Conservation (phyloP, 352 stramenopile genomes). For the Globisporangium megalacanthum region DNA sequence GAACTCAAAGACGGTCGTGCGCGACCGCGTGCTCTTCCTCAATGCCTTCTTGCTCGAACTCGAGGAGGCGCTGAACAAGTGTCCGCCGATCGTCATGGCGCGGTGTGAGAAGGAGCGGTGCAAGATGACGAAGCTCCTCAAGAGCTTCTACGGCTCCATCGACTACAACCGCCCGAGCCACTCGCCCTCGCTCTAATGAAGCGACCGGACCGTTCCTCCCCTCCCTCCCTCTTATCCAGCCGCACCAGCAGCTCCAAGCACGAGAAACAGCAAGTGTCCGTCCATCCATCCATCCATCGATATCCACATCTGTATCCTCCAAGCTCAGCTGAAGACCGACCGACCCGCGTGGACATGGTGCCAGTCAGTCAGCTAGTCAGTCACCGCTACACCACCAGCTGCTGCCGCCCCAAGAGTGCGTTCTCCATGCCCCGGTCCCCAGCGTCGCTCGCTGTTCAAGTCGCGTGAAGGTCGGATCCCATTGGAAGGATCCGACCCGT, state of each 20-base stretch:
- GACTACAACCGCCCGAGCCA: slow-evolving; percentile 32
- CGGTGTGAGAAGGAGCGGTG: slow-evolving; percentile 77
- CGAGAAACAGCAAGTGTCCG: background rate
- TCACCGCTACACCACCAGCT: background rate
- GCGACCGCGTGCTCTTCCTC: slow-evolving; percentile 71
- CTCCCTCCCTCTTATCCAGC: background rate
- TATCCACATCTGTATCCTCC: background rate
- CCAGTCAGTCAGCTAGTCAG: too few species aligned
- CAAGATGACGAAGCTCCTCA: slow-evolving; percentile 82
- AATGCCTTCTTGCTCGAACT: slow-evolving; percentile 78
- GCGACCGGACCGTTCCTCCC: background rate
- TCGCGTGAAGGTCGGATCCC: background rate
- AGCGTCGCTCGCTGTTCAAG: background rate
- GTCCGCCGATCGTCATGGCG: slow-evolving; percentile 59
- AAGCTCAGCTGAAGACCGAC: too few species aligned
- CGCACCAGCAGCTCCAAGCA: background rate
- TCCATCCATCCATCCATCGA: slow-evolving; percentile 8
- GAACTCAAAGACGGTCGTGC: slow-evolving; percentile 77
- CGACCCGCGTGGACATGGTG: too few species aligned
- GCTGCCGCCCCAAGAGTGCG: background rate
- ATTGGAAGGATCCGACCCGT: background rate
- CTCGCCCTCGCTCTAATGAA: slow-evolving; percentile 42
- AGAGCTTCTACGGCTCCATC: slow-evolving; percentile 81
- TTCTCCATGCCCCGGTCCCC: too few species aligned
- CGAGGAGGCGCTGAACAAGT: slow-evolving; percentile 74